phyloP scores from a whole-genome alignment of 2,329 filamentous ascomycete species.

The Taxawa tesnikishii region DNA sequence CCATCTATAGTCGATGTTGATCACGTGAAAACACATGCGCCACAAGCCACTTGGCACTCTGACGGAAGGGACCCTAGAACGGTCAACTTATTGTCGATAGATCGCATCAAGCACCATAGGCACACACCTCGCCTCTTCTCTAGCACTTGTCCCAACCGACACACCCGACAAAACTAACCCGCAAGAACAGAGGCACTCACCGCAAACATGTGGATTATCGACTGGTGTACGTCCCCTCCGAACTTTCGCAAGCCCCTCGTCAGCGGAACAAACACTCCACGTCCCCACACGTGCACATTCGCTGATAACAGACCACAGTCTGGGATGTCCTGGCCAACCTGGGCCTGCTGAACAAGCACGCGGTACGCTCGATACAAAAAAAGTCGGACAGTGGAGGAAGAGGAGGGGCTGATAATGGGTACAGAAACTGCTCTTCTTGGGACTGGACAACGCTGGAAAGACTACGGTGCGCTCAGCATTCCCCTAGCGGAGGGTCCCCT shows the following conservation, averaged over 20 bases:
- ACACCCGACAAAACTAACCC: too few relatives aligned
- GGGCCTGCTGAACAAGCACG: conserved; percentile 88
- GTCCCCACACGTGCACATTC: conserved; percentile 1
- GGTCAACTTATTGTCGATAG: too few relatives aligned
- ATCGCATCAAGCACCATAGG: too few relatives aligned
- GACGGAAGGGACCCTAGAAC: too few relatives aligned
- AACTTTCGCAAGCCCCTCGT: conserved; percentile 10
- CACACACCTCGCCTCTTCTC: too few relatives aligned
- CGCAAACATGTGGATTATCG: conserved; percentile 71
- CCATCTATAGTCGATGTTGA: too few relatives aligned
- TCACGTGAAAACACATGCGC: too few relatives aligned
- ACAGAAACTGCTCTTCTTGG: conserved; percentile 75
- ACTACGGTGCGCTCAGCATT: conserved; percentile 57
- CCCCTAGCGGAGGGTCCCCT: too few relatives aligned
- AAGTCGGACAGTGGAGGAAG: background rate
- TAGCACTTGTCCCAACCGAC: too few relatives aligned
- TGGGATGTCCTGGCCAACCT: conserved; percentile 82
- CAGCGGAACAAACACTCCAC: too few relatives aligned
- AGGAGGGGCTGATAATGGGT: background rate
- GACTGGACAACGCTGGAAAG: conserved; percentile 90
- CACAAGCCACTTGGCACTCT: too few relatives aligned
- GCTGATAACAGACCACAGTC: conserved; percentile 38
- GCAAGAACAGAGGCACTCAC: too few relatives aligned
- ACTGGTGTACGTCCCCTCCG: conserved; percentile 63
- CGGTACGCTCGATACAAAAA: conserved; percentile 20